Conservation (phyloP, 2,329 filamentous ascomycete species). For the Fusarium penzigii region DNA sequence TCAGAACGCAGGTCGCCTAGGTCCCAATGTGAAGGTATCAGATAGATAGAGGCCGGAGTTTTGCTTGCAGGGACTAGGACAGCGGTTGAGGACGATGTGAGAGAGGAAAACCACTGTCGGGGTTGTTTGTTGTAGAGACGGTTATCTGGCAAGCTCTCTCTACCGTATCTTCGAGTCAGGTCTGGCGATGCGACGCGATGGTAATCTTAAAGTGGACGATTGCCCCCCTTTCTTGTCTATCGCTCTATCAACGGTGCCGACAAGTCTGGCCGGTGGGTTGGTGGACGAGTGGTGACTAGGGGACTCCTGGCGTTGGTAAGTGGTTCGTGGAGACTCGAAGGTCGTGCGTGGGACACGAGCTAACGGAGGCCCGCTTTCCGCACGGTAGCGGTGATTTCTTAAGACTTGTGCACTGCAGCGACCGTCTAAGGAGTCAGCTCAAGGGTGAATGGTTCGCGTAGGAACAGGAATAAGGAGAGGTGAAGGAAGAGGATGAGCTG, state of each 20-base stretch:
- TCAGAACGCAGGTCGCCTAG: constrained; percentile 21
- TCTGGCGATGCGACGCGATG: constrained; percentile 24
- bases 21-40: constrained; percentile 9
- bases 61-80: constrained; percentile 23
- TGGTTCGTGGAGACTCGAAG: constrained; percentile 17
- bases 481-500: too few species aligned
- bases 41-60: constrained; percentile 17
- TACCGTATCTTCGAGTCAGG: constrained; percentile 17
- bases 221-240: constrained; percentile 29
- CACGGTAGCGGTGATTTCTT: constrained; percentile 8
- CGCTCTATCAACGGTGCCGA: constrained; percentile 10
- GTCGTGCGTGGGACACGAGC: constrained; percentile 16
- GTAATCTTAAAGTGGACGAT: constrained; percentile 25
- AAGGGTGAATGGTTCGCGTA: neutral
- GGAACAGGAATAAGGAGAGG: neutral
- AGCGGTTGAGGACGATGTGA: constrained; percentile 21
- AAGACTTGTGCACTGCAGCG: neutral
- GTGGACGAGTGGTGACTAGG: constrained; percentile 19
- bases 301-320: constrained; percentile 17
- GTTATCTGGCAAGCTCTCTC: constrained; percentile 29
- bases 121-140: constrained; percentile 22
- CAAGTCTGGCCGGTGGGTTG: constrained; percentile 17
- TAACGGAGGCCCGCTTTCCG: constrained; percentile 24
- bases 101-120: constrained; percentile 11
- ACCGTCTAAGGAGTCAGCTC: neutral